Evolutionary conservation across 2,329 filamentous ascomycete genomes (phyloP).

Genomic region (Lizonia empirigonia): DNA sequence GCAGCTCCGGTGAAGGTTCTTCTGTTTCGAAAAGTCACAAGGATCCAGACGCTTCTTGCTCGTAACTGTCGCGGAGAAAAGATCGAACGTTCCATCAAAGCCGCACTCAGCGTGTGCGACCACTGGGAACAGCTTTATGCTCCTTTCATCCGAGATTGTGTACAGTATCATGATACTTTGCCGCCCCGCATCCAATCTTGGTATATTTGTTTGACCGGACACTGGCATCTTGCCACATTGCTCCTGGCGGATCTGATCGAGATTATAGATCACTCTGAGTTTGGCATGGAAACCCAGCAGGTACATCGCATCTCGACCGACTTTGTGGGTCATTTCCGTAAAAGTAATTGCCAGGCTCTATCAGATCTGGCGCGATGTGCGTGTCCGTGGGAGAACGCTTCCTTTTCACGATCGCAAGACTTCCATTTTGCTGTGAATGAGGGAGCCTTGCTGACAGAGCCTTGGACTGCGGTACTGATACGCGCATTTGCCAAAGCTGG

Average conservation of each 20-base stretch:
- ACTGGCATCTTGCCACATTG: conserved; percentile 64
- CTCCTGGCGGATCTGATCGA: conserved; percentile 62
- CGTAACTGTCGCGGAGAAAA: conserved; percentile 45
- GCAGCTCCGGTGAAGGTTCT: conserved; percentile 65
- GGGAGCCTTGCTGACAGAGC: conserved; percentile 63
- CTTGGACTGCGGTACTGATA: conserved; percentile 64
- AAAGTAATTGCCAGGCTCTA: conserved; percentile 54
- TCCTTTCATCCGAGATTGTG: conserved; percentile 59
- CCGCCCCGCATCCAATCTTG: conserved; percentile 63
- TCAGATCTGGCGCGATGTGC: conserved; percentile 58
- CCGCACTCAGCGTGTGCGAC: conserved; percentile 57
- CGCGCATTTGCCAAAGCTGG: conserved; percentile 59
- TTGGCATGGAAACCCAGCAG: conserved; percentile 30
- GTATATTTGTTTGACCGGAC: conserved; percentile 63
- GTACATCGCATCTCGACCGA: conserved; percentile 31
- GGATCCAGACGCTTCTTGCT: conserved; percentile 60
- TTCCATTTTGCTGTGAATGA: conserved; percentile 62
- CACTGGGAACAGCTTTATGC: conserved; percentile 62
- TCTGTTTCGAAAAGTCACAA: conserved; percentile 61
- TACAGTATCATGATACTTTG: conserved; percentile 57
- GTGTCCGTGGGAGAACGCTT: conserved; percentile 40
- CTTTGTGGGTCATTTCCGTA: conserved; percentile 52
- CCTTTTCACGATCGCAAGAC: conserved; percentile 46
- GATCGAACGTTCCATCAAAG: conserved; percentile 57
- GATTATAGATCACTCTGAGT: conserved; percentile 53